A percentile compares a stretch with the other conserved stretches of the same genome.
Evolutionary conservation across 1,139 yeast genomes (phyloP).

Genomic region (Taphrina flavorubra): DNA sequence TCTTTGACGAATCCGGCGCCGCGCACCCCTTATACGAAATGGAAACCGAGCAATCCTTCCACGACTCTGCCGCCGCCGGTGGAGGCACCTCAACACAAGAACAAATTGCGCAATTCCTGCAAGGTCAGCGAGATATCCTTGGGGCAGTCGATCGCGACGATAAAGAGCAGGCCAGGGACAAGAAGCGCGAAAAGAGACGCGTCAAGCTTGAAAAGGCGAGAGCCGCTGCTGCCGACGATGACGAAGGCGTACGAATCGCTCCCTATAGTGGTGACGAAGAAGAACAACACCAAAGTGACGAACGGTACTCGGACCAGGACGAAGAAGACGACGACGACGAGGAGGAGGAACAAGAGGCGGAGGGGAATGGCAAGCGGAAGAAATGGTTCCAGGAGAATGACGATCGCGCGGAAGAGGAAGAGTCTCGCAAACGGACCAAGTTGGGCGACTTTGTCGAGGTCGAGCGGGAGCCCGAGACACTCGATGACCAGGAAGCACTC

Average conservation of each 20-base stretch:
- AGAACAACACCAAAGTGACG: constrained; percentile 24
- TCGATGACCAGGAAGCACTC: constrained; percentile 38
- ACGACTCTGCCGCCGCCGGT: constrained; percentile 57
- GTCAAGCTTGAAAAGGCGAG: constrained; percentile 75
- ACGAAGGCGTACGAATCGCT: constrained; percentile 46
- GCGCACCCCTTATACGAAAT: constrained; percentile 91
- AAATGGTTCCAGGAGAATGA: constrained; percentile 41
- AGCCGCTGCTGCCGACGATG: constrained; percentile 53
- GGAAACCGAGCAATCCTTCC: constrained; percentile 87
- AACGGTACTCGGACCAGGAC: constrained; percentile 47
- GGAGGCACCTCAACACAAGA: constrained; percentile 69
- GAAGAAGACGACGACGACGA: constrained; percentile 45
- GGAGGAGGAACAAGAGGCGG: not conserved
- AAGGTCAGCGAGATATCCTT: constrained; percentile 72
- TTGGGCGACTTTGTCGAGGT: constrained; percentile 33
- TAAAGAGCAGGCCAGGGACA: constrained; percentile 78
- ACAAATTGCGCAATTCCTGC: constrained; percentile 72
- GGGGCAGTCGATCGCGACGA: constrained; percentile 73
- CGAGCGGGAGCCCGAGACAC: constrained; percentile 31
- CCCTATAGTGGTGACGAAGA: constrained; percentile 45
- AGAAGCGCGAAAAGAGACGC: constrained; percentile 86
- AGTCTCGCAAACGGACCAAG: constrained; percentile 24
- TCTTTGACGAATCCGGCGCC: constrained; percentile 90
- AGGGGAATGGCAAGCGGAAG: constrained; percentile 20
- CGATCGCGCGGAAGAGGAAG: constrained; percentile 28